Evolutionary conservation across 805 yeast species (phyloP).

Genomic region (Schizosaccharomyces japonicus): DNA sequence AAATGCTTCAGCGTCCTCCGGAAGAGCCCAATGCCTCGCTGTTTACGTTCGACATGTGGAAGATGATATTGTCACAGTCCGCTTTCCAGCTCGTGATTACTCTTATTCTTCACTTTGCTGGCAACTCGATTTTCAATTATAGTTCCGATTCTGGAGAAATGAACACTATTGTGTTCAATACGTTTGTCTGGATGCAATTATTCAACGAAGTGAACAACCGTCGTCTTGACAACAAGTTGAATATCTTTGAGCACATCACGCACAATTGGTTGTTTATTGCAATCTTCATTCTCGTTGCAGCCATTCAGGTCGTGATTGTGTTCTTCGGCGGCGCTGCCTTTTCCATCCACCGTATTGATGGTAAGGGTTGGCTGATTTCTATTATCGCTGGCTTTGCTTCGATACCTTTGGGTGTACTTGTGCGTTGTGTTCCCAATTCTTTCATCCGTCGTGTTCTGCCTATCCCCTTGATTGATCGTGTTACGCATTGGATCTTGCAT

Average conservation of each 20-base stretch:
- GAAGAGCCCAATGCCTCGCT: slow-evolving; percentile 57
- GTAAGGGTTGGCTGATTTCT: slow-evolving; percentile 77
- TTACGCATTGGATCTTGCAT: neutral
- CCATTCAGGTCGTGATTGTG: slow-evolving; percentile 74
- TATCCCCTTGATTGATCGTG: slow-evolving; percentile 8
- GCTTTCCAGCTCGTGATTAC: slow-evolving; percentile 56
- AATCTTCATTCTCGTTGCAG: slow-evolving; percentile 54
- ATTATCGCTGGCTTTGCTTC: slow-evolving; percentile 57
- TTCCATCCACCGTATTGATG: slow-evolving; percentile 54
- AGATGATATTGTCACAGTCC: slow-evolving; percentile 85
- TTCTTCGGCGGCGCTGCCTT: slow-evolving; percentile 93
- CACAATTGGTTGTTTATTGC: slow-evolving; percentile 61
- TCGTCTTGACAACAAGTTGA: slow-evolving; percentile 61
- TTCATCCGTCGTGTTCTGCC: slow-evolving; percentile 11
- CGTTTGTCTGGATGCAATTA: slow-evolving; percentile 94
- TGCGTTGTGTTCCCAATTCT: slow-evolving; percentile 64
- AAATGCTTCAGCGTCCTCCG: slow-evolving; percentile 57
- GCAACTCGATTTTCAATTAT: slow-evolving; percentile 36
- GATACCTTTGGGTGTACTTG: slow-evolving; percentile 52
- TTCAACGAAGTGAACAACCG: slow-evolving; percentile 81
- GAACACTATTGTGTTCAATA: slow-evolving; percentile 71
- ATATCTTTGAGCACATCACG: slow-evolving; percentile 60
- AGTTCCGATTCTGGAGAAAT: slow-evolving; percentile 24
- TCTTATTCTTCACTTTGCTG: slow-evolving; percentile 59
- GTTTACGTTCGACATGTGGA: slow-evolving; percentile 89